A percentile compares a stretch with the other conserved stretches of the same genome.
Evolutionary conservation across 1,139 yeast genomes (phyloP).

Genomic region (Scheffersomyces titani): DNA sequence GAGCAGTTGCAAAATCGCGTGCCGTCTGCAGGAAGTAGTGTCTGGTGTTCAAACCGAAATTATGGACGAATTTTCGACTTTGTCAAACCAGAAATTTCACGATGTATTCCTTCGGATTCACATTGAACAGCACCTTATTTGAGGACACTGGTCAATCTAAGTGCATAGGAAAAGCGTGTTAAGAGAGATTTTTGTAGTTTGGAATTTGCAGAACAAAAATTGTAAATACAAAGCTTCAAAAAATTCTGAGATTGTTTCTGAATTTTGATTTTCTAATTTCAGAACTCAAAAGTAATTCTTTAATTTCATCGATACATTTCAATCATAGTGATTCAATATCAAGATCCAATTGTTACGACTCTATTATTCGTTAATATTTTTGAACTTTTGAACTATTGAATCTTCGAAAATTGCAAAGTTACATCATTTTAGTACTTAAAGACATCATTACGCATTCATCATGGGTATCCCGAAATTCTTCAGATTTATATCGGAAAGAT

Average conservation of each 20-base stretch:
- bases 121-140: not conserved
- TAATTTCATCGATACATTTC: not conserved
- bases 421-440: not conserved
- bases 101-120: not conserved
- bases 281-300: not conserved
- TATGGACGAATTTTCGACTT: not conserved
- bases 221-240: not conserved
- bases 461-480: slow-evolving; percentile 96
- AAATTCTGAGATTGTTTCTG: not conserved
- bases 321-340: not conserved
- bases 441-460: not conserved
- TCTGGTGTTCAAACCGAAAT: not conserved
- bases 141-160: not conserved
- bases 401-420: no score
- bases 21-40: not conserved
- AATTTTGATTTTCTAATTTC: not conserved
- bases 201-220: not conserved
- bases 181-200: not conserved
- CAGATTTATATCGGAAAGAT: slow-evolving; percentile 96
- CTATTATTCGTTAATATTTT: not conserved
- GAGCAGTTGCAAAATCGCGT: not conserved
- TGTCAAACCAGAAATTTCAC: not conserved
- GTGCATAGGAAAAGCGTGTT: not conserved
- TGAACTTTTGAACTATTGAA: not conserved
- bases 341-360: not conserved